These are phyloP conservation scores for Yamadazyma kanchanaburiensis DNA, from an alignment of 1,139 yeast species.

Conservation along the genomic window DNA sequence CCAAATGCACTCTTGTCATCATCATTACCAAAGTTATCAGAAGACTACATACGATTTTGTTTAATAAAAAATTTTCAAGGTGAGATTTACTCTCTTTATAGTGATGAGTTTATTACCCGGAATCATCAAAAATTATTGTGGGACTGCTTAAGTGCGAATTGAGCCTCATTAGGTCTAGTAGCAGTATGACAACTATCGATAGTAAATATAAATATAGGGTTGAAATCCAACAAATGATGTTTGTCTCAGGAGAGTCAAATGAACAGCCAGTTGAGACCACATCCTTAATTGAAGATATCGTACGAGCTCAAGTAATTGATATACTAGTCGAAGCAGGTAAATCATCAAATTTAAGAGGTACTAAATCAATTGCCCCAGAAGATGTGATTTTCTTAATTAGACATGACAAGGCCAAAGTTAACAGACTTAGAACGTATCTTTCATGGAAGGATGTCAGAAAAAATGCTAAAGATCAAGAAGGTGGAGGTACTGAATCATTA, in stretches of 20 bases:
- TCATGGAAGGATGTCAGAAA: conserved; percentile 98
- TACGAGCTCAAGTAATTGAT: conserved; percentile 91
- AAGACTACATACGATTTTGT: conserved; percentile 11
- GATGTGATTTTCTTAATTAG: conserved; percentile 90
- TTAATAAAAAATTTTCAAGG: conserved; percentile 6
- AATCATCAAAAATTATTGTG: conserved; percentile 1
- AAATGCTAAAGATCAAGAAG: conserved; percentile 94
- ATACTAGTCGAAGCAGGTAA: conserved; percentile 75
- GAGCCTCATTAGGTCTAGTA: neutral
- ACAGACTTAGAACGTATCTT: conserved; percentile 80
- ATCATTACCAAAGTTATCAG: conserved; percentile 20
- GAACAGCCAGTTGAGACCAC: conserved; percentile 94
- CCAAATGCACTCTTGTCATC: conserved; percentile 96
- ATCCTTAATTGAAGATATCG: conserved; percentile 89
- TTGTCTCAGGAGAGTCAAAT: conserved; percentile 91
- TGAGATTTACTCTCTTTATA: conserved; percentile 7
- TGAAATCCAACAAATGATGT: conserved; percentile 98
- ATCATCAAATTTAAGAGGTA: conserved; percentile 77
- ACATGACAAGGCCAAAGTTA: conserved; percentile 93
- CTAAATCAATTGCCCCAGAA: conserved; percentile 84
- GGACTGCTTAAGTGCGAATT: no score
- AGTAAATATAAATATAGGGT: conserved; percentile 72
- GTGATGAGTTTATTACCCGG: conserved; percentile 7
- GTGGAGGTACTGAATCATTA: conserved; percentile 65
- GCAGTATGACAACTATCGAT: conserved; percentile 15